Conservation (phyloP, 1,284 basidiomycete species). For the Sanguinoderma infundibulare region DNA sequence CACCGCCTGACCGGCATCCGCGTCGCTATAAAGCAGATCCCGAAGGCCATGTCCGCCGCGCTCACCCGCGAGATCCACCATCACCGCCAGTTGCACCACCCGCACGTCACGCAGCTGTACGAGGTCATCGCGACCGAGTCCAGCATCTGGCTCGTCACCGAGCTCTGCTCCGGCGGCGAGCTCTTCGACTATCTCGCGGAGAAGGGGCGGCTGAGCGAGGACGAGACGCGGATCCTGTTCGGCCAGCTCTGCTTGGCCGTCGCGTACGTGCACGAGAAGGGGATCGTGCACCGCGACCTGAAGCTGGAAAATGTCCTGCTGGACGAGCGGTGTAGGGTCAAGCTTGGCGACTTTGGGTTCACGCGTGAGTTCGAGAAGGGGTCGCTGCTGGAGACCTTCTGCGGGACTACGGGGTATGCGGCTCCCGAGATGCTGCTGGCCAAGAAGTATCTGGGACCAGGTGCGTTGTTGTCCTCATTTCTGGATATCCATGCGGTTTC, state of each 20-base stretch:
- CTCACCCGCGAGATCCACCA: slow-evolving; percentile 98
- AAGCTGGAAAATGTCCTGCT: slow-evolving; percentile 96
- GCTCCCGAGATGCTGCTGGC: slow-evolving; percentile 94
- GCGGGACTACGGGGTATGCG: slow-evolving; percentile 96
- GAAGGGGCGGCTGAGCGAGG: slow-evolving; percentile 86
- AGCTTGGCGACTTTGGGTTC: slow-evolving; percentile 96
- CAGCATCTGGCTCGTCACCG: slow-evolving; percentile 96
- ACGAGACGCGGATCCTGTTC: slow-evolving; percentile 85
- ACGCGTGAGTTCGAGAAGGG: slow-evolving; percentile 92
- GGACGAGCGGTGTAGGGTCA: slow-evolving; percentile 86
- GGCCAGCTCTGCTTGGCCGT: slow-evolving; percentile 97
- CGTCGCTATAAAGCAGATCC: slow-evolving; percentile 98
- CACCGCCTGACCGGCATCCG: slow-evolving; percentile 89
- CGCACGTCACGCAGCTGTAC: slow-evolving; percentile 93
- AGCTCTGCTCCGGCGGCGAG: slow-evolving; percentile 95
- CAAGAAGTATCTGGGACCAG: slow-evolving; percentile 88
- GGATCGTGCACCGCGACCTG: slow-evolving; percentile 94
- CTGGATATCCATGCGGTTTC: neutral
- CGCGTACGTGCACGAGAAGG: slow-evolving; percentile 87
- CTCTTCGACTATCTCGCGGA: slow-evolving; percentile 98
- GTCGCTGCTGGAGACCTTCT: slow-evolving; percentile 90
- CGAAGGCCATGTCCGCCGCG: slow-evolving; percentile 87
- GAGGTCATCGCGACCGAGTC: slow-evolving; percentile 97
- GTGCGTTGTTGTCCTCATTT: slow-evolving; percentile 44
- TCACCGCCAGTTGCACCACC: slow-evolving; percentile 95